Base-by-base conservation (phyloP, 352 stramenopile genomes). In the Globisporangium lucens region DNA sequence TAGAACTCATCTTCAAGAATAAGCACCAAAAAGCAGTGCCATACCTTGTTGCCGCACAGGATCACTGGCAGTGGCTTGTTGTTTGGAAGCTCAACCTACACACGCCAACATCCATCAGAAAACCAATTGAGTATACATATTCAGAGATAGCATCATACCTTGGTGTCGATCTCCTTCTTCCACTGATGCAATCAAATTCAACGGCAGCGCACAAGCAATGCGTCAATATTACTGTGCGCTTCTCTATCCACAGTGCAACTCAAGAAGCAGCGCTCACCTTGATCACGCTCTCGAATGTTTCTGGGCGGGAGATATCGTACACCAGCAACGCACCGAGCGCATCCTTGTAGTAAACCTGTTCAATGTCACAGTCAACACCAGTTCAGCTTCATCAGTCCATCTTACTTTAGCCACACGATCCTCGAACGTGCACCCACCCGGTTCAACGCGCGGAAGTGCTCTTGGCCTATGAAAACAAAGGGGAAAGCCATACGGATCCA, bases 81-180 rank as follows among this genome's bases (percentile, higher is more conserved):
- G 69, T 98, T 97, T 5, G 93, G 90, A 1, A 98, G 82, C 43
- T 91, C 82, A 1, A 97, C 80, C 79, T 83, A 65, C 12, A 47
- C 35, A 20, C 10, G 38, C 20, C 15, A 43, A 24, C 10, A n/a
- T 30, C 12, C 5, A 4, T 38, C 33, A 53, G 47, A 2, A 53
- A 22, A 17, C 1, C 10, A 27, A 47, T 33, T 20, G 4, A 56
- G 1, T 57, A 49, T 62, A 47, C 41, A n/a, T 47, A 47, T 17
- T 17, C 29, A 52, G 49, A 52, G 17, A 29, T 9, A 53, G 35
- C 29, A 27, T 24, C 62, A 33, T 65, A 86, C 90, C 75, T 98
- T 98, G 5, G 93, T 92, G 66, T 98, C 92, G 57, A 98, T 95
- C 67, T 98, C 91, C 33, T 90, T 90, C 75, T 98, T 98, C 94